Percentiles rank a stretch among this genome's conserved stretches.
phyloP scores from a whole-genome alignment of 1,139 yeast species.

The Geotrichum europaeum region DNA sequence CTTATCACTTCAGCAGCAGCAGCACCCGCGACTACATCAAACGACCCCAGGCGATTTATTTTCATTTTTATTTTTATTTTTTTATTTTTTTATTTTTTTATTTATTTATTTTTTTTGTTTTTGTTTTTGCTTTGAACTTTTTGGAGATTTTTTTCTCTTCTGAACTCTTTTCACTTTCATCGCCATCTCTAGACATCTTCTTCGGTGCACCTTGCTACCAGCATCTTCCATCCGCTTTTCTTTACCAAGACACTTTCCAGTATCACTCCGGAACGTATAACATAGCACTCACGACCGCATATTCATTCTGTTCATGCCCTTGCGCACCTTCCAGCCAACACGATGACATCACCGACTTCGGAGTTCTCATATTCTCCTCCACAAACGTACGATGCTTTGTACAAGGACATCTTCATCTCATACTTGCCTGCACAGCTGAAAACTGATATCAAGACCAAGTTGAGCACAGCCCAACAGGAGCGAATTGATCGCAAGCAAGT shows the following conservation, averaged over 20 bases:
- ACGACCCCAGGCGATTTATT: no score
- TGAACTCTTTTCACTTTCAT: background rate
- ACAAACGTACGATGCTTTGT: background rate
- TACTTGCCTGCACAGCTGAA: background rate
- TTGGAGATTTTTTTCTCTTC: background rate
- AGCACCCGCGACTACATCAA: no score
- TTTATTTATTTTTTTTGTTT: background rate
- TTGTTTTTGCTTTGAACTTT: background rate
- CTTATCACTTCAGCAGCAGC: no score
- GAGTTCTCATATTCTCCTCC: background rate
- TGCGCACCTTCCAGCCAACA: background rate
- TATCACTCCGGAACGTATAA: background rate
- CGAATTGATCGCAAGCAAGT: background rate
- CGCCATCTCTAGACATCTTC: background rate
- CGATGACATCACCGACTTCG: background rate
- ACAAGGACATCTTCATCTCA: conserved; percentile 1
- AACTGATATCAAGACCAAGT: background rate
- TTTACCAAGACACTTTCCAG: background rate
- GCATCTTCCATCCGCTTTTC: background rate
- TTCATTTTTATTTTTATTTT: no score
- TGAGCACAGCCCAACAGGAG: background rate
- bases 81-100: background rate
- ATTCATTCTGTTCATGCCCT: background rate
- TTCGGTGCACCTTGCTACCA: background rate
- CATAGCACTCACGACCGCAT: background rate